Evolutionary conservation across 2,329 filamentous ascomycete species (phyloP).

Genomic region (Claviceps maximensis): DNA sequence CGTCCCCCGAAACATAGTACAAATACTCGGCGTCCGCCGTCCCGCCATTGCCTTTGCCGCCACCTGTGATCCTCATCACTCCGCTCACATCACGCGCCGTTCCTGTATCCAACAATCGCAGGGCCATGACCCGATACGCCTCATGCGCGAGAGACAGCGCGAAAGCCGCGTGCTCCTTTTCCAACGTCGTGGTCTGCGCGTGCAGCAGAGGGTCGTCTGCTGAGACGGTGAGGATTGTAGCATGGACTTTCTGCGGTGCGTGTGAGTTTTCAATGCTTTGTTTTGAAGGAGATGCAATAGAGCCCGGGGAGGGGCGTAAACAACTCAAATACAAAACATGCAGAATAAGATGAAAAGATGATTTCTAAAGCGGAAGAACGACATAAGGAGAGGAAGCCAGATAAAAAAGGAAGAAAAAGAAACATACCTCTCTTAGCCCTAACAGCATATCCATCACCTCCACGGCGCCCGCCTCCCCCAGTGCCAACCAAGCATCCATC

Average conservation of each 20-base stretch:
- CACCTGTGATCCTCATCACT: slow-evolving; percentile 62
- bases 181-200: slow-evolving; percentile 47
- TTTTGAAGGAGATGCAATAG: no score
- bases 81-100: slow-evolving; percentile 86
- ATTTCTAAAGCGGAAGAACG: no score
- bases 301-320: no score
- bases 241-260: slow-evolving; percentile 40
- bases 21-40: slow-evolving; percentile 49
- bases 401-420: background rate
- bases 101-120: slow-evolving; percentile 72
- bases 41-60: slow-evolving; percentile 22
- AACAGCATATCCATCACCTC: slow-evolving; percentile 44
- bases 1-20: slow-evolving; percentile 71
- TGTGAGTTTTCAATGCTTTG: background rate
- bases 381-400: background rate
- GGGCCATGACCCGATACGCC: slow-evolving; percentile 55
- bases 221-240: slow-evolving; percentile 53
- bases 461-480: slow-evolving; percentile 30
- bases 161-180: slow-evolving; percentile 59
- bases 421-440: slow-evolving; percentile 47
- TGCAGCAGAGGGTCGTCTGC: slow-evolving; percentile 62
- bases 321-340: no score
- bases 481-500: slow-evolving; percentile 50
- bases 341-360: no score
- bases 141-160: slow-evolving; percentile 60